Base-by-base conservation (phyloP, 495 filamentous ascomycete genomes). In the Talaromyces liani region DNA sequence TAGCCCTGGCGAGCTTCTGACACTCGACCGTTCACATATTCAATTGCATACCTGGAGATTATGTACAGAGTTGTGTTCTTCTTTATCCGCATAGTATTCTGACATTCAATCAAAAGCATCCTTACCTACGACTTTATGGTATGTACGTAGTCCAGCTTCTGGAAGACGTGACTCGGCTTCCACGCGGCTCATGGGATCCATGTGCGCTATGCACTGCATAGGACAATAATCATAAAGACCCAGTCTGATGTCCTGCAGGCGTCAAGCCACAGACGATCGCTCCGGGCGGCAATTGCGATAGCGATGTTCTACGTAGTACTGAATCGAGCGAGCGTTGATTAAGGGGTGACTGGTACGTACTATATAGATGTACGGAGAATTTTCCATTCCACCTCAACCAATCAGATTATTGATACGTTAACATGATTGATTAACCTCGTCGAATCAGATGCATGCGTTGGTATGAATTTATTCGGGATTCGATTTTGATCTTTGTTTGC, bases 11-110 rank as follows among this genome's bases (percentile, higher is more conserved):
- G 60, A 62, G 60, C 45, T 62, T 36, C 41, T 33, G 58, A 34
- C 33, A 62, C 60, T 62, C 60, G 60, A 31, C 45, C 29, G 25
- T 62, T 53, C 7, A 62, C 47, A 62, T 25, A 62, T 53, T 39
- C 29, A 54, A 33, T 33, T 62, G 60, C 60, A 51, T 51, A 51
- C 45, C 53, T n/a, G 56, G 56, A 58, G 56, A 58, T 58, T 29
- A 33, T 58, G 56, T 58, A 58, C 56, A 58, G 56, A 33, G 36
- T 16, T 41, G 36, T 41, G 14, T 41, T 5, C 36, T 6, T 16
- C 3, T 41, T 5, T 9, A 39, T 41, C 14, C 36, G 14, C 36
- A 16, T 41, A 39, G 12, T 39, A 4, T 14, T 16, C 8, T 36
- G 1, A 36, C 34, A 36, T 36, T 36, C 36, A 41, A 41, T 41